Evolutionary conservation across 1,284 basidiomycete genomes (phyloP).

Genomic region (Earliella scabrosa): DNA sequence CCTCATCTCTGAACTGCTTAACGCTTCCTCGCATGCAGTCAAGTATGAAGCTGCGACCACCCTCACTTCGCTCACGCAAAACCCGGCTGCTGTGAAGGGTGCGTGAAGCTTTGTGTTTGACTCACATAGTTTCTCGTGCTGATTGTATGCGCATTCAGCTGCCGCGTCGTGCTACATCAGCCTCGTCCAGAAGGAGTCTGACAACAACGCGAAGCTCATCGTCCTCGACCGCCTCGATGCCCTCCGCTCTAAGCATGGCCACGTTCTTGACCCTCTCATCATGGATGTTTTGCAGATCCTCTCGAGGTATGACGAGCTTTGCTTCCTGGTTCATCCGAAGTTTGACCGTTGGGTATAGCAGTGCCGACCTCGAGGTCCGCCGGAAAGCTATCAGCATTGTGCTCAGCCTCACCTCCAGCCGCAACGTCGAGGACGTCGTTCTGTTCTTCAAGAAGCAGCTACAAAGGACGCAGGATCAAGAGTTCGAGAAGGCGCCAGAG

Average conservation of each 20-base stretch:
- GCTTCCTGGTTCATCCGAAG: neutral
- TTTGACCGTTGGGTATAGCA: constrained; percentile 34
- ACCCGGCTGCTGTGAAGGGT: constrained; percentile 96
- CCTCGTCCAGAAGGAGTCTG: constrained; percentile 93
- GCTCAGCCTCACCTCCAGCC: constrained; percentile 91
- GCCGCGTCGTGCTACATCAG: constrained; percentile 90
- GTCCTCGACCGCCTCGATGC: constrained; percentile 92
- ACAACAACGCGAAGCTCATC: constrained; percentile 99
- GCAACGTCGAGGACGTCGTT: constrained; percentile 98
- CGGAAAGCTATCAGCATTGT: constrained; percentile 92
- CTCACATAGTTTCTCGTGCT: too few species aligned
- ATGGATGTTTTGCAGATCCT: constrained; percentile 97
- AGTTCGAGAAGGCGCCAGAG: constrained; percentile 90
- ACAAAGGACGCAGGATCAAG: constrained; percentile 86
- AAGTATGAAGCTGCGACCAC: constrained; percentile 99
- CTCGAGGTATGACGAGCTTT: constrained; percentile 55
- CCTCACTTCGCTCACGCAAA: constrained; percentile 93
- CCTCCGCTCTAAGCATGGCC: constrained; percentile 87
- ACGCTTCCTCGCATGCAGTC: constrained; percentile 90
- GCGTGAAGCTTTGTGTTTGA: constrained; percentile 10
- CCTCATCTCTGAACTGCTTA: constrained; percentile 94
- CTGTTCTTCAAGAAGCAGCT: constrained; percentile 98
- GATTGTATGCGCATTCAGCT: constrained; percentile 49
- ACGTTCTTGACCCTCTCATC: constrained; percentile 90
- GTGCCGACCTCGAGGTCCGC: constrained; percentile 96